Percentiles rank a stretch among this genome's conserved stretches.
Evolutionary conservation across 2,329 filamentous ascomycete genomes (phyloP).

Genomic region (Penicillium fuscoglaucum): DNA sequence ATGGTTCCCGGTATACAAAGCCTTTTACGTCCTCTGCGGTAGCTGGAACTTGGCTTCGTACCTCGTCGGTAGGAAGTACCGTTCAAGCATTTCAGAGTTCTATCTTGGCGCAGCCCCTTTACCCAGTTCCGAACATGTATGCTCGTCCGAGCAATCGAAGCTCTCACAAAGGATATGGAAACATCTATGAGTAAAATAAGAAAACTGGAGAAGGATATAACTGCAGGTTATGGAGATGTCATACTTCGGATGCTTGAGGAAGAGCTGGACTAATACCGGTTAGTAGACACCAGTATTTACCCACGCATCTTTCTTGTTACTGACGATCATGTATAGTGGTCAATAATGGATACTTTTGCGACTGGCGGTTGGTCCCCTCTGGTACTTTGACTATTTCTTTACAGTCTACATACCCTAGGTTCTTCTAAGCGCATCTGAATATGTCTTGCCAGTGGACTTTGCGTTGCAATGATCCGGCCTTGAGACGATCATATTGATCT

Average conservation of each 20-base stretch:
- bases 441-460: background rate
- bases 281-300: background rate
- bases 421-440: background rate
- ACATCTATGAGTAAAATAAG: rapidly evolving
- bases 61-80: too few relatives aligned
- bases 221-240: too few relatives aligned
- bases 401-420: too few relatives aligned
- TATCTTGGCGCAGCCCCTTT: too few relatives aligned
- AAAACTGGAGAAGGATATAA: too few relatives aligned
- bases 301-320: background rate
- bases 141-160: background rate
- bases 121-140: background rate
- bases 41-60: too few relatives aligned
- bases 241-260: too few relatives aligned
- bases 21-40: too few relatives aligned
- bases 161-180: background rate
- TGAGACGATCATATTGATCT: background rate
- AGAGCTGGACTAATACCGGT: background rate
- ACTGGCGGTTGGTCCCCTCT: too few relatives aligned
- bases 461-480: background rate
- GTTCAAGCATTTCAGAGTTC: too few relatives aligned
- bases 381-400: background rate
- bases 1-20: too few relatives aligned
- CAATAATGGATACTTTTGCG: background rate
- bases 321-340: background rate